These are phyloP conservation scores for Graphilbum fragrans DNA, from an alignment of 2,329 filamentous ascomycete species.

Conservation along the genomic window DNA sequence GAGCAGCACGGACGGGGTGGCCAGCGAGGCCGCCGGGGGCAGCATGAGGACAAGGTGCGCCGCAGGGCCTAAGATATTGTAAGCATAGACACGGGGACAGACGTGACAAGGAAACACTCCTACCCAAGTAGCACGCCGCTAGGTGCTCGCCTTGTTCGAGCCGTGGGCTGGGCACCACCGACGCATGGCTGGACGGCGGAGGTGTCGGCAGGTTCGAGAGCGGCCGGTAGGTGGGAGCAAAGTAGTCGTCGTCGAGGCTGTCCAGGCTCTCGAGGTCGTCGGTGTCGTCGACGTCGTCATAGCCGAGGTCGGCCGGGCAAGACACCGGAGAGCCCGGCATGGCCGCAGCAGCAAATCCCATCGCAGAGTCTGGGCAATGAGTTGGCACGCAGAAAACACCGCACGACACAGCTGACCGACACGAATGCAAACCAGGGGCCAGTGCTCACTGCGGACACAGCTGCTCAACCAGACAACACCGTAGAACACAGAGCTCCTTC, in stretches of 20 bases:
- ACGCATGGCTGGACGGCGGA: conserved; percentile 40
- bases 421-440: too few relatives aligned
- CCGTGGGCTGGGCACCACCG: conserved; percentile 31
- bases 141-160: conserved; percentile 1
- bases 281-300: not conserved
- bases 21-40: conserved; percentile 49
- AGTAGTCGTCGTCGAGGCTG: conserved; percentile 37
- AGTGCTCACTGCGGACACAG: too few relatives aligned
- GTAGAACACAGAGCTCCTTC: too few relatives aligned
- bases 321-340: too few relatives aligned
- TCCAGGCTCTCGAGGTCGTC: conserved; percentile 25
- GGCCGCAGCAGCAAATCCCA: too few relatives aligned
- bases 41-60: conserved; percentile 56
- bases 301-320: too few relatives aligned
- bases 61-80: conserved; percentile 39
- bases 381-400: too few relatives aligned
- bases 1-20: conserved; percentile 41
- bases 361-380: too few relatives aligned
- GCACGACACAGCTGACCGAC: too few relatives aligned
- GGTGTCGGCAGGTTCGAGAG: conserved; percentile 58
- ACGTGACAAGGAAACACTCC: not conserved
- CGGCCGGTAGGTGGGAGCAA: conserved; percentile 48
- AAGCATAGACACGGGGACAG: not conserved
- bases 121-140: conserved; percentile 22
- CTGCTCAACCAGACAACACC: too few relatives aligned